Conservation (phyloP, 768 basidiomycete genomes). For the Udeniomyces megalosporus region DNA sequence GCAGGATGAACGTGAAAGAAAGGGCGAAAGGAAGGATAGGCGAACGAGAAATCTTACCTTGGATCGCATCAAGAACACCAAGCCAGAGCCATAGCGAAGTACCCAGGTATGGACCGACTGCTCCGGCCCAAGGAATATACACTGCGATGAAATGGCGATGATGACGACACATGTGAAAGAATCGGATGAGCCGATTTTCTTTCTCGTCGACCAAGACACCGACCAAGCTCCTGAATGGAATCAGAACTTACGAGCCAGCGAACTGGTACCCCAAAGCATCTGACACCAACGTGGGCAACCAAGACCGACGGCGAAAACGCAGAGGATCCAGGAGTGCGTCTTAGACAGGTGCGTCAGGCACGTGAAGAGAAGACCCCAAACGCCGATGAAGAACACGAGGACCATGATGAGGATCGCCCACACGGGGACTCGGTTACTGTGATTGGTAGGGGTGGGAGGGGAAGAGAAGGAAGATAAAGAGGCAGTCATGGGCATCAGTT, state of each 20-base stretch:
- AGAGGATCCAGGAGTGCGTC: slow-evolving; percentile 85
- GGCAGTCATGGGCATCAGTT: too few species aligned
- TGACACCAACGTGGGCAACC: slow-evolving; percentile 94
- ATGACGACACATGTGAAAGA: too few species aligned
- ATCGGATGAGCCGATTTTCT: not conserved
- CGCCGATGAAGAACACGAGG: slow-evolving; percentile 64
- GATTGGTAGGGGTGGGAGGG: too few species aligned
- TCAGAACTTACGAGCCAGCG: slow-evolving; percentile 39
- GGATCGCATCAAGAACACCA: slow-evolving; percentile 81
- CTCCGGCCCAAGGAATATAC: slow-evolving; percentile 17
- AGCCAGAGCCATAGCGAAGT: slow-evolving; percentile 88
- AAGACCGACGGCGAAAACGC: slow-evolving; percentile 86
- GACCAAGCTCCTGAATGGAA: too few species aligned
- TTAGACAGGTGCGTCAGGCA: slow-evolving; percentile 75
- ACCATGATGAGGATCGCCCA: slow-evolving; percentile 71
- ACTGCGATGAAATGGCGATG: too few species aligned
- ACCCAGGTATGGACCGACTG: slow-evolving; percentile 31
- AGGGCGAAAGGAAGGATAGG: too few species aligned
- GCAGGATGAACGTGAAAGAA: too few species aligned
- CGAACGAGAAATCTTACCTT: slow-evolving; percentile 31
- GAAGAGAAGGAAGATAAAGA: too few species aligned
- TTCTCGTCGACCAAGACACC: too few species aligned
- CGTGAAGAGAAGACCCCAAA: slow-evolving; percentile 62
- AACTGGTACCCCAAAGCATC: slow-evolving; percentile 92
- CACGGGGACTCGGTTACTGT: slow-evolving; percentile 51